Conservation (phyloP, 495 filamentous ascomycete genomes). For the Penicillium dipodomyicola region DNA sequence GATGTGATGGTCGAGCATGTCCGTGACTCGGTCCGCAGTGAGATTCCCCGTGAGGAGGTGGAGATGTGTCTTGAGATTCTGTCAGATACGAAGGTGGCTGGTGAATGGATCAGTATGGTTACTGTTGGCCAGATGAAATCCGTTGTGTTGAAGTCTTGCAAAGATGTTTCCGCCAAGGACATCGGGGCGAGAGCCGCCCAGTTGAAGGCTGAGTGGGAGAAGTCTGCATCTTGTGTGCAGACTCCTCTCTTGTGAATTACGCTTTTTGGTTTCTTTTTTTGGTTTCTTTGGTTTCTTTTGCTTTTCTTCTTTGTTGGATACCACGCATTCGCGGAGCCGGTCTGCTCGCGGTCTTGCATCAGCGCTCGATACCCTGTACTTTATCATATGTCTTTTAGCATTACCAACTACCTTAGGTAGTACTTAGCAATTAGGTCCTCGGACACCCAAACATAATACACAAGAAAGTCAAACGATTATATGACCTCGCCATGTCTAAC, state of each 20-base stretch:
- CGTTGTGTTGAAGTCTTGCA: slow-evolving; percentile 46
- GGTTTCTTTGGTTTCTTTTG: slow-evolving; percentile 3
- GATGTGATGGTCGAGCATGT: slow-evolving; percentile 41
- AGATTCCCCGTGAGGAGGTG: slow-evolving; percentile 41
- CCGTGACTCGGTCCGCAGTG: slow-evolving; percentile 41
- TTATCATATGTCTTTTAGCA: slow-evolving; percentile 18
- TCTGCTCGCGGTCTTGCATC: slow-evolving; percentile 34
- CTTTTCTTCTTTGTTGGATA: slow-evolving; percentile 27
- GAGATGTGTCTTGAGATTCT: slow-evolving; percentile 45
- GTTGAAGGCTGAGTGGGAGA: slow-evolving; percentile 36
- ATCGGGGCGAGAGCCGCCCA: slow-evolving; percentile 37
- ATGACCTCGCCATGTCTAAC: no score
- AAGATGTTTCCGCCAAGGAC: slow-evolving; percentile 40
- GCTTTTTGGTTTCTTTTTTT: slow-evolving; percentile 12
- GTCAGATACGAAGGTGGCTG: slow-evolving; percentile 40
- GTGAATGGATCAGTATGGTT: slow-evolving; percentile 45
- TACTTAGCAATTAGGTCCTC: slow-evolving; percentile 18
- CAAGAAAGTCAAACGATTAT: no score
- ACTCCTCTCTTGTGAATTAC: slow-evolving; percentile 13
- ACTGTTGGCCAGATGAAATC: slow-evolving; percentile 42
- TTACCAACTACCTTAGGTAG: slow-evolving; percentile 2
- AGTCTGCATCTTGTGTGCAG: slow-evolving; percentile 18
- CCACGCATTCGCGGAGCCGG: slow-evolving; percentile 26
- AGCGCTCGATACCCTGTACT: slow-evolving; percentile 37
- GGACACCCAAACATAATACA: slow-evolving; percentile 19